These are phyloP conservation scores for Rosa chinensis DNA, from an alignment of 306 rosid genomes.

Conservation along the genomic window DNA sequence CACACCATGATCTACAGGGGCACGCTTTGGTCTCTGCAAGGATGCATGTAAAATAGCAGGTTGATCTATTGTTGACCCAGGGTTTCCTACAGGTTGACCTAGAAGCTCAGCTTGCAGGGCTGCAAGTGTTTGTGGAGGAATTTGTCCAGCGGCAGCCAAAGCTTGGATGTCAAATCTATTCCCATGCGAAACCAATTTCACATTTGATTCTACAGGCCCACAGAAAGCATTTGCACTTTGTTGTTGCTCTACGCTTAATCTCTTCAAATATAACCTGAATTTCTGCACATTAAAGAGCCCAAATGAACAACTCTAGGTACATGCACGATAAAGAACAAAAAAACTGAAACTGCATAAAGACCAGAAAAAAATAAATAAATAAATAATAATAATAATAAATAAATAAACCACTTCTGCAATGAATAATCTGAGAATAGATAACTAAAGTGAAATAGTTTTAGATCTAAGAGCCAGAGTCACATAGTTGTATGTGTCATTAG, in stretches of 20 bases:
- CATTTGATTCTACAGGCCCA: conserved; percentile 51
- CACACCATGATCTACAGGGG: conserved; percentile 44
- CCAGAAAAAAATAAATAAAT: neutral
- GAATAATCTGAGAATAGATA: neutral
- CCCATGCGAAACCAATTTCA: conserved; percentile 50
- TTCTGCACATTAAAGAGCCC: conserved; percentile 41
- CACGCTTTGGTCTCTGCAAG: conserved; percentile 40
- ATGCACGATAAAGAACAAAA: neutral
- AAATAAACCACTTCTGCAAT: neutral
- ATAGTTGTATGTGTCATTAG: neutral
- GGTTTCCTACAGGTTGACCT: conserved; percentile 52
- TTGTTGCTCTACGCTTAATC: conserved; percentile 59
- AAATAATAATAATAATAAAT: no score
- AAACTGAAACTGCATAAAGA: neutral
- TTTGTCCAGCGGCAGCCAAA: conserved; percentile 67
- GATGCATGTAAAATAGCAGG: conserved; percentile 53
- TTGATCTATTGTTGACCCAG: conserved; percentile 43
- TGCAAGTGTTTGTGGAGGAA: conserved; percentile 73
- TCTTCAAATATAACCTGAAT: conserved; percentile 62
- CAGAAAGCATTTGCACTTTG: conserved; percentile 59
- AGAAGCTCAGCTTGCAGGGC: conserved; percentile 71
- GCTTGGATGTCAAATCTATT: conserved; percentile 47
- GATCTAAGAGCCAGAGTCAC: neutral
- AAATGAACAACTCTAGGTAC: neutral
- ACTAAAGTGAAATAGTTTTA: neutral